Conservation (phyloP, 345 rosid species). For the Euphorbia peplus region DNA sequence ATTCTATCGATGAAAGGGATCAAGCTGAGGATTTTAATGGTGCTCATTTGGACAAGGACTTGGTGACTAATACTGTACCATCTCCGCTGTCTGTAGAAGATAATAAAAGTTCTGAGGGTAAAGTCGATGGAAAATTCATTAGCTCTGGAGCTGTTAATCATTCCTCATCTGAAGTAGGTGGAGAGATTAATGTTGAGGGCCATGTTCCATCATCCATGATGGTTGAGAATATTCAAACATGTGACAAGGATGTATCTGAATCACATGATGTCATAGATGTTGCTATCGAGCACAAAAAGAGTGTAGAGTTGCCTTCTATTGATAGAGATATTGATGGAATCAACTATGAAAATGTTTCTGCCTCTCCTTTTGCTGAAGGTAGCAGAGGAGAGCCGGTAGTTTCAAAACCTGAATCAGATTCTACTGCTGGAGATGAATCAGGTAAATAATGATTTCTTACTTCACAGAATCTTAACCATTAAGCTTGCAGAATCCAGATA, state of each 20-base stretch:
- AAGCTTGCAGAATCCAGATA: conserved; percentile 3
- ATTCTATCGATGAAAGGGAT: conserved; percentile 18
- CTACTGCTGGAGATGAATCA: conserved; percentile 28
- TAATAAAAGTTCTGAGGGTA: conserved; percentile 21
- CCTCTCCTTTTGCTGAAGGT: conserved; percentile 23
- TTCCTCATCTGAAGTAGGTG: conserved; percentile 24
- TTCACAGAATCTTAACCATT: conserved; percentile 8
- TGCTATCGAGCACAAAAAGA: conserved; percentile 26
- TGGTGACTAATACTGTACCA: conserved; percentile 25
- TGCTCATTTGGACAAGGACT: conserved; percentile 23
- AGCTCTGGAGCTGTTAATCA: conserved; percentile 17
- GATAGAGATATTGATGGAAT: conserved; percentile 20
- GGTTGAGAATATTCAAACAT: conserved; percentile 24
- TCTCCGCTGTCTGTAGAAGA: conserved; percentile 28
- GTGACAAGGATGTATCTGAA: conserved; percentile 18
- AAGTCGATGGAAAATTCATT: conserved; percentile 21
- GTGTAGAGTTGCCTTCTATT: conserved; percentile 31
- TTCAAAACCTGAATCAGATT: conserved; percentile 32
- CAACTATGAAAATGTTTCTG: conserved; percentile 25
- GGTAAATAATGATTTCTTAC: conserved; percentile 36
- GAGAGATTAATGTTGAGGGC: conserved; percentile 18
- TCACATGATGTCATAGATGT: conserved; percentile 15
- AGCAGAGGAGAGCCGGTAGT: conserved; percentile 26
- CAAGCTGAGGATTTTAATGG: conserved; percentile 20
- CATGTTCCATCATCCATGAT: conserved; percentile 15